A percentile compares a stretch with the other conserved stretches of the same genome.
These are phyloP conservation scores for Tricladium varicosporioides DNA, from an alignment of 2,329 filamentous ascomycete species.

Conservation along the genomic window DNA sequence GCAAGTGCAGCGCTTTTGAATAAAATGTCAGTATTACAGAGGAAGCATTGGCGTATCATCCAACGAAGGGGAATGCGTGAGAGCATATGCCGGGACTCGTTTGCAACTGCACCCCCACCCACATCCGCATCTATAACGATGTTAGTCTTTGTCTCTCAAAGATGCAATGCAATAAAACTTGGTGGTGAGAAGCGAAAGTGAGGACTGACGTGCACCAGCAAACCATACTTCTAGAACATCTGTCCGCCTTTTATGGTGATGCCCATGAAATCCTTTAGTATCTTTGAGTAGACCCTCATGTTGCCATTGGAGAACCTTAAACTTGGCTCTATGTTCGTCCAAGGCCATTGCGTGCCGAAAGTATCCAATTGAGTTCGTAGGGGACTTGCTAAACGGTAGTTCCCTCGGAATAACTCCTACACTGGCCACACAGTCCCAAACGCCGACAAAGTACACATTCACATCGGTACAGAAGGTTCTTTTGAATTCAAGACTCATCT, in stretches of 20 bases:
- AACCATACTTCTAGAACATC: constrained; percentile 49
- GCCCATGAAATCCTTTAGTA: no score
- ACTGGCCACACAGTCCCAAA: constrained; percentile 42
- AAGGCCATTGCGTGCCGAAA: constrained; percentile 45
- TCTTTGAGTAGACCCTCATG: constrained; percentile 28
- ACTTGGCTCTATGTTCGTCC: constrained; percentile 43
- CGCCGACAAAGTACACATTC: constrained; percentile 42
- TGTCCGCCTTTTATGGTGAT: constrained; percentile 21
- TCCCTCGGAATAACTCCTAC: constrained; percentile 42
- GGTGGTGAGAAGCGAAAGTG: no score
- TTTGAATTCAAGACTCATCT: constrained; percentile 43
- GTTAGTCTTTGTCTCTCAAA: no score
- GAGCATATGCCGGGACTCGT: constrained; percentile 42
- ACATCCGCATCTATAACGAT: constrained; percentile 31
- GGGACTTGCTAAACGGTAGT: constrained; percentile 38
- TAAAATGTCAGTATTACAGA: constrained; percentile 44
- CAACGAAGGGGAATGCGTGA: constrained; percentile 45
- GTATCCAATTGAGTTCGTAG: constrained; percentile 36
- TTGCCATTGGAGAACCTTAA: constrained; percentile 41
- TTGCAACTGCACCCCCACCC: constrained; percentile 43
- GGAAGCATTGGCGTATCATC: constrained; percentile 48
- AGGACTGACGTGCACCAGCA: no score
- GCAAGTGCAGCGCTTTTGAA: constrained; percentile 40
- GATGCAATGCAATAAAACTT: no score
- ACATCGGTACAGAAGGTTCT: constrained; percentile 44